Evolutionary conservation across 192 early-diverging fungal species (phyloP).

Genomic region (Dissophora ornata): DNA sequence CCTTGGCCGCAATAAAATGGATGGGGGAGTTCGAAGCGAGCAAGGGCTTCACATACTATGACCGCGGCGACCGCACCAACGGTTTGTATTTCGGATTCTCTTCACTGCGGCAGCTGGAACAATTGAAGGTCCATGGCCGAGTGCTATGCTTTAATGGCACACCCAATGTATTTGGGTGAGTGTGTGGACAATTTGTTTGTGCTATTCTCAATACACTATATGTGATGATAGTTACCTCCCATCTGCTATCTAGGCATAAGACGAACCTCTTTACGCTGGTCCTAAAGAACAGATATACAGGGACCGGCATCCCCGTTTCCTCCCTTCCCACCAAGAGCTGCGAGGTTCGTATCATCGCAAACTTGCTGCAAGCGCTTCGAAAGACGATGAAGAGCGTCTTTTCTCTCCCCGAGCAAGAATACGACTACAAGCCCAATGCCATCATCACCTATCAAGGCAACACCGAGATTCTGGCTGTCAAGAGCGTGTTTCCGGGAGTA

Average conservation of each 20-base stretch:
- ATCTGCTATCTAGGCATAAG: background rate
- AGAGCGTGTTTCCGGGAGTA: constrained; percentile 1
- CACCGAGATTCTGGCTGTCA: constrained; percentile 1
- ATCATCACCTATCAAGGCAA: constrained; percentile 24
- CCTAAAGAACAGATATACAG: constrained; percentile 20
- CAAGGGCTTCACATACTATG: constrained; percentile 8
- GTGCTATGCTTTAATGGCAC: constrained; percentile 20
- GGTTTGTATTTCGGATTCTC: constrained; percentile 9
- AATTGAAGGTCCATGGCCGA: background rate
- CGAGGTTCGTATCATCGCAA: background rate
- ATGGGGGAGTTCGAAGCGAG: constrained; percentile 7
- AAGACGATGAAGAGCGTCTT: constrained; percentile 14
- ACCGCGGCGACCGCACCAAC: background rate
- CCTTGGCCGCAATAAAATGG: constrained; percentile 8
- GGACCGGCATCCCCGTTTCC: constrained; percentile 18
- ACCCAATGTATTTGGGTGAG: constrained; percentile 20
- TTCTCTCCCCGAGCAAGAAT: background rate
- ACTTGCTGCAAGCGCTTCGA: too few species aligned
- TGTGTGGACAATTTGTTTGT: background rate
- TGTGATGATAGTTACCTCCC: background rate
- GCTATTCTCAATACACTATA: background rate
- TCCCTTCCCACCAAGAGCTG: constrained; percentile 4
- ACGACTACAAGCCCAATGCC: background rate
- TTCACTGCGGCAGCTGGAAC: constrained; percentile 8
- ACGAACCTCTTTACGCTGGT: constrained; percentile 21